A percentile compares a stretch with the other conserved stretches of the same genome.
phyloP scores from a whole-genome alignment of 805 yeast species.

The Hagleromyces aurorensis region DNA sequence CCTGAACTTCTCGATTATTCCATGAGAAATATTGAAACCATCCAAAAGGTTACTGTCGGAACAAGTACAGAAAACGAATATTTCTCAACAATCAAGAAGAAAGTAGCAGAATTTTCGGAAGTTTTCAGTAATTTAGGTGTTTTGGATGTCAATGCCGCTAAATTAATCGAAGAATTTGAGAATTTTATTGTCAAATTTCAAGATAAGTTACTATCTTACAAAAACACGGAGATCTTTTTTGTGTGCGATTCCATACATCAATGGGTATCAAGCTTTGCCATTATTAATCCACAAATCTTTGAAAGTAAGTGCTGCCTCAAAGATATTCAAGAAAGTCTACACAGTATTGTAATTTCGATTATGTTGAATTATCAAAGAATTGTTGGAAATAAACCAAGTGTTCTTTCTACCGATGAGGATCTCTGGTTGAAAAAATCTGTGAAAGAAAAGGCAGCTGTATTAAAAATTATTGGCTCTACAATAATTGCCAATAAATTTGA shows the following conservation, averaged over 20 bases:
- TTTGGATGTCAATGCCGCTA: constrained; percentile 10
- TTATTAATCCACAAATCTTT: too few species aligned
- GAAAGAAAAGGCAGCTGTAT: too few species aligned
- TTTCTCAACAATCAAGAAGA: constrained; percentile 6
- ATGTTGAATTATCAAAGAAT: constrained; percentile 62
- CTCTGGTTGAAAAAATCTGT: too few species aligned
- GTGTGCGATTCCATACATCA: too few species aligned
- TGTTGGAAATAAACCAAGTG: constrained; percentile 33
- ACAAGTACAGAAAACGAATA: constrained; percentile 1
- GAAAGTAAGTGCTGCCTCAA: too few species aligned
- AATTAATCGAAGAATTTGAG: constrained; percentile 22
- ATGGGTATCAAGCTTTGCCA: too few species aligned
- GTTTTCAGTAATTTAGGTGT: constrained; percentile 10
- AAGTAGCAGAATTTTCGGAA: constrained; percentile 9
- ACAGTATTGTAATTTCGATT: constrained; percentile 48
- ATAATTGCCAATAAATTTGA: too few species aligned
- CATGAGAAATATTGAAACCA: constrained; percentile 11
- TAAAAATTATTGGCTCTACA: too few species aligned
- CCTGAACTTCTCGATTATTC: constrained; percentile 32
- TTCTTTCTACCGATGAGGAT: too few species aligned
- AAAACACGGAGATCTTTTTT: constrained; percentile 35
- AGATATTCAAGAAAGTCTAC: constrained; percentile 39
- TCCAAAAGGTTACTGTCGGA: constrained; percentile 2
- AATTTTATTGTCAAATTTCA: constrained; percentile 21
- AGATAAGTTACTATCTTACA: constrained; percentile 32